Percentiles rank a stretch among this genome's conserved stretches.
Conservation (phyloP, 208 protist genomes). For the Leishmania lainsoni region DNA sequence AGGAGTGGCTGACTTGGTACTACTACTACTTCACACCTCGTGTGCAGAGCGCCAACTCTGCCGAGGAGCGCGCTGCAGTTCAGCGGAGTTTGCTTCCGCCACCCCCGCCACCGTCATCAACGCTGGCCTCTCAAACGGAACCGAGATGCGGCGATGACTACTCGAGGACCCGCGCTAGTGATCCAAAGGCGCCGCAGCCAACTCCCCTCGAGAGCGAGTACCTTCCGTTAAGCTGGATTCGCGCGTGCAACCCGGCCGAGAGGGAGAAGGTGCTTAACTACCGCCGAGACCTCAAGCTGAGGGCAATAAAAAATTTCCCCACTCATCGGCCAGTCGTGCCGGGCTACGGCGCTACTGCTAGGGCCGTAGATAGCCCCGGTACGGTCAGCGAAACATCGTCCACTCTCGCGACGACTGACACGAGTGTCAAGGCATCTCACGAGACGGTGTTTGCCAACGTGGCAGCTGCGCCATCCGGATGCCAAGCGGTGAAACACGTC, state of each 20-base stretch:
- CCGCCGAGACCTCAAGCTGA: slow-evolving; percentile 15
- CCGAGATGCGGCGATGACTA: background rate
- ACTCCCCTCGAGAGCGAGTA: slow-evolving; percentile 19
- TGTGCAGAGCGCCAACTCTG: slow-evolving; percentile 5
- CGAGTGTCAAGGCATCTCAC: background rate
- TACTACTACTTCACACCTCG: slow-evolving; percentile 22
- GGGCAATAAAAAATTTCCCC: background rate
- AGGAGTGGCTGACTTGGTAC: slow-evolving; percentile 44
- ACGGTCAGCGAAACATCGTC: background rate
- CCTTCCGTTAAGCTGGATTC: slow-evolving; percentile 12
- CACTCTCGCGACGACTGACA: background rate
- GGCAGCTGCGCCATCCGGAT: background rate
- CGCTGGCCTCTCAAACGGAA: too few relatives aligned
- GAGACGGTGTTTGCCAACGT: background rate
- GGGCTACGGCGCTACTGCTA: too few relatives aligned
- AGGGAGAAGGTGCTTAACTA: slow-evolving; percentile 15
- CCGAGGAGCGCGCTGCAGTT: background rate
- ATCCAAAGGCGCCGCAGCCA: background rate
- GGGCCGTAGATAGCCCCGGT: background rate
- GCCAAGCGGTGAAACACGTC: too few relatives aligned
- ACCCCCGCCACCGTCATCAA: background rate
- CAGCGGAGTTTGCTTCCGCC: slow-evolving; percentile 5
- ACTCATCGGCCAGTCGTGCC: background rate
- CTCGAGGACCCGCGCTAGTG: background rate
- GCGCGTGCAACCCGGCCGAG: background rate